Evolutionary conservation across 2,329 filamentous ascomycete genomes (phyloP).

Genomic region (Dothidotthia symphoricarpi): DNA sequence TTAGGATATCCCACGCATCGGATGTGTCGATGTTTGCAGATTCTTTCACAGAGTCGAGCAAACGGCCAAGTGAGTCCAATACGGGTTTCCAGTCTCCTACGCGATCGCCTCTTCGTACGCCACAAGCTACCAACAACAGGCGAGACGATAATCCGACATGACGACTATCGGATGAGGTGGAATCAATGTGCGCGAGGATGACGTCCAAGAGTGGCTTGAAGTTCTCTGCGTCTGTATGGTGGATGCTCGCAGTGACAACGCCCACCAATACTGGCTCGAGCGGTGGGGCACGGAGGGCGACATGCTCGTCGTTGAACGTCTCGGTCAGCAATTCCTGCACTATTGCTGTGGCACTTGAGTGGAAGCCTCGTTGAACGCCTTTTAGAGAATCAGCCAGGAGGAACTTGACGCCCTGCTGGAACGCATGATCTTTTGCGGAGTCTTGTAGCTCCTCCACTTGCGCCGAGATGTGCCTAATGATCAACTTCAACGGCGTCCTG

Average conservation of each 20-base stretch:
- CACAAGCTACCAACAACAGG: slow-evolving; percentile 67
- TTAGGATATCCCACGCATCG: slow-evolving; percentile 42
- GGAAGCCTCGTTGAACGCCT: slow-evolving; percentile 58
- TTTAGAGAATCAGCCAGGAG: slow-evolving; percentile 82
- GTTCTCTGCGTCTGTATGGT: slow-evolving; percentile 73
- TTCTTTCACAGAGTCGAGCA: slow-evolving; percentile 40
- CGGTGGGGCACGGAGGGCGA: slow-evolving; percentile 49
- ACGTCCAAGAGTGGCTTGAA: slow-evolving; percentile 67
- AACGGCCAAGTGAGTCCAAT: slow-evolving; percentile 46
- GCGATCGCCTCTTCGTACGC: slow-evolving; percentile 77
- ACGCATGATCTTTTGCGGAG: slow-evolving; percentile 63
- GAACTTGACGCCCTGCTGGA: slow-evolving; percentile 85
- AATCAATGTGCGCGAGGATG: slow-evolving; percentile 45
- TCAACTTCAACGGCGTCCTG: slow-evolving; percentile 61
- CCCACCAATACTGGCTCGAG: slow-evolving; percentile 66
- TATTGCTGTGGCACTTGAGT: slow-evolving; percentile 57
- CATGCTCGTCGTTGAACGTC: slow-evolving; percentile 24
- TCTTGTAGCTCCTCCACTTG: slow-evolving; percentile 61
- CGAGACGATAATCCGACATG: slow-evolving; percentile 31
- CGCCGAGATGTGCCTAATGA: slow-evolving; percentile 69
- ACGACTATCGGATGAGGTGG: slow-evolving; percentile 47
- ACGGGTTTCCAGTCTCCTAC: slow-evolving; percentile 69
- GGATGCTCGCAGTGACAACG: slow-evolving; percentile 75
- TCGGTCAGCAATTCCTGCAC: slow-evolving; percentile 51
- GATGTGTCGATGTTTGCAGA: slow-evolving; percentile 26